These are phyloP conservation scores for Aeminium ludgeri DNA, from an alignment of 495 filamentous ascomycete species.

Conservation along the genomic window DNA sequence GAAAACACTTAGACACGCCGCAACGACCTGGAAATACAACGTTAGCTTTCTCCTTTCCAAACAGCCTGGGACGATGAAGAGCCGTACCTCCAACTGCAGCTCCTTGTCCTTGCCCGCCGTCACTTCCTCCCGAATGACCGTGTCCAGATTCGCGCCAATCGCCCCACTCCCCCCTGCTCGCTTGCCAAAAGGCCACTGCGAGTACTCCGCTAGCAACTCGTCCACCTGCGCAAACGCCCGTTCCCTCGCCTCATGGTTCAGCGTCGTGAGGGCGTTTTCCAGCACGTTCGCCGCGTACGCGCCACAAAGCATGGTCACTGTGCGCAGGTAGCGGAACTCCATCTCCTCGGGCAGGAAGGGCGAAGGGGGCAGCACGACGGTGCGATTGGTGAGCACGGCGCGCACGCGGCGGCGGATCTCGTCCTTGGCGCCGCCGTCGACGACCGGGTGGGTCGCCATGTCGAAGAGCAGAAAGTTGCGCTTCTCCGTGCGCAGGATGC, in stretches of 20 bases:
- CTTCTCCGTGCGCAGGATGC: slow-evolving; percentile 95
- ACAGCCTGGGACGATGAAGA: not conserved
- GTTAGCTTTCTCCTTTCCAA: slow-evolving; percentile 3
- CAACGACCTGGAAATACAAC: slow-evolving; percentile 47
- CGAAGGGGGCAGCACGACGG: slow-evolving; percentile 67
- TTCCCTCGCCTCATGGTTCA: slow-evolving; percentile 87
- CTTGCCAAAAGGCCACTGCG: slow-evolving; percentile 86
- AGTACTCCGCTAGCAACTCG: slow-evolving; percentile 86
- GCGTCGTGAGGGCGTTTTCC: slow-evolving; percentile 85
- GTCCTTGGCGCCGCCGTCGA: slow-evolving; percentile 91
- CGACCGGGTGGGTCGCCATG: slow-evolving; percentile 98
- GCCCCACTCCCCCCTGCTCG: slow-evolving; percentile 55
- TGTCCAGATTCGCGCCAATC: slow-evolving; percentile 86
- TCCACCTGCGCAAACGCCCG: slow-evolving; percentile 92
- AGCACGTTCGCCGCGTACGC: slow-evolving; percentile 96
- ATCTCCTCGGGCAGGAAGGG: slow-evolving; percentile 85
- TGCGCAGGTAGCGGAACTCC: slow-evolving; percentile 82
- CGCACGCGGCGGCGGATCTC: slow-evolving; percentile 85
- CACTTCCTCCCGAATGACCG: slow-evolving; percentile 74
- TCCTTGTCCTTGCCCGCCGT: slow-evolving; percentile 76
- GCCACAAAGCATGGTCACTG: slow-evolving; percentile 90
- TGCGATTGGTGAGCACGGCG: slow-evolving; percentile 81
- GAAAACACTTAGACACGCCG: slow-evolving; percentile 90
- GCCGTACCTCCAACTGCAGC: slow-evolving; percentile 73
- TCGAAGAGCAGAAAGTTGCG: slow-evolving; percentile 98